These are phyloP conservation scores for Penicillium maclennaniae DNA, from an alignment of 495 filamentous ascomycete species.

Conservation along the genomic window DNA sequence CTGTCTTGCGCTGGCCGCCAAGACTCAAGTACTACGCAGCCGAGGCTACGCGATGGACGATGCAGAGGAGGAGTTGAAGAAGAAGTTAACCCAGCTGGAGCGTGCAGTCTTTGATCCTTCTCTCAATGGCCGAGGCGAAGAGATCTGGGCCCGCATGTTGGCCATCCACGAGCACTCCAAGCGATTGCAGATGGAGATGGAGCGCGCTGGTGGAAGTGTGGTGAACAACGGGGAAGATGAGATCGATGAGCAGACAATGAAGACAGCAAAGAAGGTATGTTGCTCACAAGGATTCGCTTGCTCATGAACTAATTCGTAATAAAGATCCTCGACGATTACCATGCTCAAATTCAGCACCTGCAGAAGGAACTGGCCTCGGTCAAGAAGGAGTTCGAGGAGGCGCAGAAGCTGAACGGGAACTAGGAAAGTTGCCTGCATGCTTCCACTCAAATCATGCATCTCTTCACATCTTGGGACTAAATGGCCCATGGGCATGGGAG, in stretches of 20 bases:
- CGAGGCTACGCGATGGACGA: constrained; percentile 87
- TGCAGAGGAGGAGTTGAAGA: constrained; percentile 86
- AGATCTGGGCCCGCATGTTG: constrained; percentile 95
- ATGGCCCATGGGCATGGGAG: constrained; percentile 23
- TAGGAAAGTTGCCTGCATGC: not conserved
- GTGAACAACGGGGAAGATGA: constrained; percentile 46
- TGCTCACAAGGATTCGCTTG: not conserved
- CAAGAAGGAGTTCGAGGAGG: constrained; percentile 73
- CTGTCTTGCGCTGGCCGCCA: constrained; percentile 78
- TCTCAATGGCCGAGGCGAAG: constrained; percentile 77
- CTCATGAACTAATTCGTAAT: constrained; percentile 9
- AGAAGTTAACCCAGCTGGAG: constrained; percentile 74
- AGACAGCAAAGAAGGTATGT: constrained; percentile 79
- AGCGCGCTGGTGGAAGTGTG: constrained; percentile 54
- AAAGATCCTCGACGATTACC: constrained; percentile 87
- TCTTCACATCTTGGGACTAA: constrained; percentile 6
- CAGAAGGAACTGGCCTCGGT: constrained; percentile 76
- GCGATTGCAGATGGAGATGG: constrained; percentile 73
- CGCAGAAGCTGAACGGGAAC: constrained; percentile 51
- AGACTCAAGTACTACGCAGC: constrained; percentile 88
- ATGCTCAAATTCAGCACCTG: constrained; percentile 79
- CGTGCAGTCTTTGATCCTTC: constrained; percentile 76
- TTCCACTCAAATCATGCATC: not conserved
- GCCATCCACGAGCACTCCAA: constrained; percentile 76
- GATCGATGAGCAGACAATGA: constrained; percentile 73